These are phyloP conservation scores for Tylopilus balloui DNA, from an alignment of 768 basidiomycete species.

Conservation along the genomic window DNA sequence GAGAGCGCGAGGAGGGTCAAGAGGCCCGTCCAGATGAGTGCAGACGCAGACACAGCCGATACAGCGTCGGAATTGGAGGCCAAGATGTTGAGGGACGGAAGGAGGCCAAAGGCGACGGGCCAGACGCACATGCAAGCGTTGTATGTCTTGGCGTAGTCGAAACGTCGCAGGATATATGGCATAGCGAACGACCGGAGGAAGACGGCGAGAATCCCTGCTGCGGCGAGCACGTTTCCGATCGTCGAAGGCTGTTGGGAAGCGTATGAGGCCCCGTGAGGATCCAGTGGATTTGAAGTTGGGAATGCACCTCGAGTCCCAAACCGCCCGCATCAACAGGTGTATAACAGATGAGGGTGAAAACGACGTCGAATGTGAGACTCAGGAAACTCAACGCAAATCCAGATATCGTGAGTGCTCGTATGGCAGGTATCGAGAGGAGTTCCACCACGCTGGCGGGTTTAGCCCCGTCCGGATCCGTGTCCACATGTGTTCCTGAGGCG, in stretches of 20 bases:
- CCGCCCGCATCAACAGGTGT: slow-evolving; percentile 53
- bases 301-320: slow-evolving; percentile 46
- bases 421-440: slow-evolving; percentile 46
- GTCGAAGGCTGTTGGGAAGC: slow-evolving; percentile 38
- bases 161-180: slow-evolving; percentile 47
- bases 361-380: slow-evolving; percentile 50
- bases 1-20: slow-evolving; percentile 40
- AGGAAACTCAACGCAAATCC: slow-evolving; percentile 49
- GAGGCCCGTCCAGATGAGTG: slow-evolving; percentile 41
- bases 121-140: slow-evolving; percentile 48
- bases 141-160: slow-evolving; percentile 47
- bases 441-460: slow-evolving; percentile 28
- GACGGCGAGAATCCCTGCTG: slow-evolving; percentile 48
- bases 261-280: background rate
- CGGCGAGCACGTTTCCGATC: slow-evolving; percentile 56
- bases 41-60: slow-evolving; percentile 12
- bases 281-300: slow-evolving; percentile 12
- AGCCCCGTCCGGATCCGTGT: background rate
- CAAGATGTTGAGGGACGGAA: no score
- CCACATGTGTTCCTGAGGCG: background rate
- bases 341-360: slow-evolving; percentile 61
- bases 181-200: slow-evolving; percentile 48
- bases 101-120: slow-evolving; percentile 47
- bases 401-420: slow-evolving; percentile 49
- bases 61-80: background rate